A percentile compares a stretch with the other conserved stretches of the same genome.
Evolutionary conservation across 2,329 filamentous ascomycete genomes (phyloP).

Genomic region (Penicillium sp.): DNA sequence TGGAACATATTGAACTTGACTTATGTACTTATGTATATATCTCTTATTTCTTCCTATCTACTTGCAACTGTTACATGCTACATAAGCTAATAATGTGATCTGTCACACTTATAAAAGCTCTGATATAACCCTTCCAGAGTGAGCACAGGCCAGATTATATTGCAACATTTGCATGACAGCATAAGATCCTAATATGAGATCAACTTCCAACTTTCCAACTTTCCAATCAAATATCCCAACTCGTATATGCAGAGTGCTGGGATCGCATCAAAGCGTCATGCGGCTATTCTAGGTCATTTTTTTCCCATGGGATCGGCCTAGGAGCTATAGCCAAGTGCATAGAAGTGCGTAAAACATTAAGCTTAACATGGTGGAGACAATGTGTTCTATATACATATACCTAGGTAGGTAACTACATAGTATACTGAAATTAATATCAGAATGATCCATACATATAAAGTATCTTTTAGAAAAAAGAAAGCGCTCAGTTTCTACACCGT

Average conservation of each 20-base stretch:
- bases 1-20: neutral
- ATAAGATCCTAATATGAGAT: neutral
- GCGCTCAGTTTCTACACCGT: neutral
- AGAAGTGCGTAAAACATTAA: neutral
- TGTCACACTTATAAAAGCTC: neutral
- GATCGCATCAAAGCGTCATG: constrained; percentile 1
- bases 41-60: neutral
- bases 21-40: neutral
- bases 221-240: neutral
- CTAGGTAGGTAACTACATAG: no score
- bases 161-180: neutral
- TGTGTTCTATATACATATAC: neutral
- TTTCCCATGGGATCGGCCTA: neutral
- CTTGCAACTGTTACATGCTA: neutral
- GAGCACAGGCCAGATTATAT: neutral
- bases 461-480: neutral
- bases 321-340: neutral
- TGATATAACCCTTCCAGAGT: neutral
- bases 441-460: neutral
- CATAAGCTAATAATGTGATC: neutral
- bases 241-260: neutral
- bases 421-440: neutral
- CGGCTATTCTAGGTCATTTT: neutral
- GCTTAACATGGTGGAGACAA: constrained; percentile 1
- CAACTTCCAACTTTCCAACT: neutral